These are phyloP conservation scores for Pistacia integerrima DNA, from an alignment of 345 rosid genomes.

Conservation along the genomic window DNA sequence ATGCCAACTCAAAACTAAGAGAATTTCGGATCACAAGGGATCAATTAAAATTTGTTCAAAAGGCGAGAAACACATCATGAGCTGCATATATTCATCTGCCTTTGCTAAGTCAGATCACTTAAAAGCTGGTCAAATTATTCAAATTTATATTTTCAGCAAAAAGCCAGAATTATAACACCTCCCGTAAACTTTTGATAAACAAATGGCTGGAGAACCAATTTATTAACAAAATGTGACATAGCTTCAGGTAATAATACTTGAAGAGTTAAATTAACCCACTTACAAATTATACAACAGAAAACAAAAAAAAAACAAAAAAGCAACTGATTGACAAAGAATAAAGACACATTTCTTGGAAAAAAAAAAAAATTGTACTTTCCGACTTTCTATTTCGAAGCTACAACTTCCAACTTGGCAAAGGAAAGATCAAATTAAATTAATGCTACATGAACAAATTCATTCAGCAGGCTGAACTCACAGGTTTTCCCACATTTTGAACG, in stretches of 20 bases:
- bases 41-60: background rate
- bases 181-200: background rate
- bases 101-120: background rate
- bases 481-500: conserved; percentile 23
- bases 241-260: background rate
- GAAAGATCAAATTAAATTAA: conserved; percentile 22
- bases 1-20: conserved; percentile 18
- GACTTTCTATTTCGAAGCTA: conserved; percentile 22
- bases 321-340: conserved; percentile 4
- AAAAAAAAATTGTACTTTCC: conserved; percentile 6
- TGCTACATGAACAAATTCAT: conserved; percentile 37
- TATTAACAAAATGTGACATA: background rate
- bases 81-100: background rate
- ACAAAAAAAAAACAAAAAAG: background rate
- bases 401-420: conserved; percentile 23
- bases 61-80: background rate
- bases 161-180: background rate
- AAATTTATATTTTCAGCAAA: background rate
- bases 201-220: background rate
- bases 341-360: background rate
- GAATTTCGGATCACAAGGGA: conserved; percentile 15
- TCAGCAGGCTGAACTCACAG: conserved; percentile 25
- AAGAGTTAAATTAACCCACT: background rate
- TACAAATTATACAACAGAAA: background rate
- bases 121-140: background rate